phyloP scores from a whole-genome alignment of 257 asterid species.

The Solanum rostratum region DNA sequence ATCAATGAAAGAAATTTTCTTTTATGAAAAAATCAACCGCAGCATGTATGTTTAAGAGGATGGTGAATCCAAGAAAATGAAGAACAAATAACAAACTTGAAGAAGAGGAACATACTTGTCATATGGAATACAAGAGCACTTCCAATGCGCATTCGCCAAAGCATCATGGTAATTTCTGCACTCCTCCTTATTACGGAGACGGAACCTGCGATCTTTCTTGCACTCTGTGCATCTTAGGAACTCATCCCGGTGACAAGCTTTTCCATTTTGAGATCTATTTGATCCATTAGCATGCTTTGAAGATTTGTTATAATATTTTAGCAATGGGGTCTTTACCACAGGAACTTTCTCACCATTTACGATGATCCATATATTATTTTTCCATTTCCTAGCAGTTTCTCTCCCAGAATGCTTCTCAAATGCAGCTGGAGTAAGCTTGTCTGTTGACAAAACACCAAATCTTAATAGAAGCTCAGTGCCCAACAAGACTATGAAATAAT shows the following conservation, averaged over 20 bases:
- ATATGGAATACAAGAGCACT: slow-evolving; percentile 34
- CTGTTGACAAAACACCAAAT: slow-evolving; percentile 10
- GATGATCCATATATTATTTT: slow-evolving; percentile 44
- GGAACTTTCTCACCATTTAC: slow-evolving; percentile 45
- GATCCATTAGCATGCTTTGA: slow-evolving; percentile 31
- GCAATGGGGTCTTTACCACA: slow-evolving; percentile 34
- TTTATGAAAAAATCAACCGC: background rate
- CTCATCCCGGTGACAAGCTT: slow-evolving; percentile 36
- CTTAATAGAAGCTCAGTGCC: background rate
- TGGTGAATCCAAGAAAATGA: background rate
- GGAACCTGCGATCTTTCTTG: slow-evolving; percentile 37
- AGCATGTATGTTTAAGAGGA: background rate
- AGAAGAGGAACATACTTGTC: slow-evolving; percentile 28
- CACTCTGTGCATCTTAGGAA: slow-evolving; percentile 32
- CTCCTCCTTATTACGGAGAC: slow-evolving; percentile 39
- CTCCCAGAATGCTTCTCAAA: slow-evolving; percentile 55
- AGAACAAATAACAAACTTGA: background rate
- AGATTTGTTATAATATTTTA: slow-evolving; percentile 36
- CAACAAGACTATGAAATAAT: background rate
- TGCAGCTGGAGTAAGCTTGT: slow-evolving; percentile 47
- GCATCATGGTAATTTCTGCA: slow-evolving; percentile 43
- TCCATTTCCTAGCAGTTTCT: slow-evolving; percentile 52
- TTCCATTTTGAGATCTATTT: slow-evolving; percentile 19
- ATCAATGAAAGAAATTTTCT: background rate
- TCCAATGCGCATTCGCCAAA: slow-evolving; percentile 27